phyloP scores from a whole-genome alignment of 2,329 filamentous ascomycete species.

The Penicillium rolfsii region DNA sequence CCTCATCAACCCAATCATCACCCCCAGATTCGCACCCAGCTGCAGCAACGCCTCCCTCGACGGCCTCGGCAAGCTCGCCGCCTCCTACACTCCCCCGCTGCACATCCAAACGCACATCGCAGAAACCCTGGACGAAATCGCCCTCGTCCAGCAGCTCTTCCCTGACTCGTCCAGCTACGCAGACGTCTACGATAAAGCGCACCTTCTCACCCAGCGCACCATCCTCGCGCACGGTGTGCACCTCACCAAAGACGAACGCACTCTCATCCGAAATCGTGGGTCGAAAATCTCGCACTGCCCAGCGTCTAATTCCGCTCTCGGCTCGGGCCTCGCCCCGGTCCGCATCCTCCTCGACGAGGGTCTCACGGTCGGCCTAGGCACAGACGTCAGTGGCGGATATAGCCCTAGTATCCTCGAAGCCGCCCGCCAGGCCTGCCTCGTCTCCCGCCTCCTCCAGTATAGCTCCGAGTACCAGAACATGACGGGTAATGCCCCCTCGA shows the following conservation, averaged over 20 bases:
- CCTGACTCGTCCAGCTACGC: slow-evolving; percentile 68
- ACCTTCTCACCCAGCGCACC: slow-evolving; percentile 70
- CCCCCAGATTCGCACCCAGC: slow-evolving; percentile 64
- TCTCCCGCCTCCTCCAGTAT: slow-evolving; percentile 67
- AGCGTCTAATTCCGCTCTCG: slow-evolving; percentile 75
- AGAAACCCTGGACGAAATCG: slow-evolving; percentile 76
- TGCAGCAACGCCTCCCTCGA: slow-evolving; percentile 60
- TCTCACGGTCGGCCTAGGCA: slow-evolving; percentile 81
- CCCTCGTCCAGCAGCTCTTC: slow-evolving; percentile 71
- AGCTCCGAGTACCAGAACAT: slow-evolving; percentile 44
- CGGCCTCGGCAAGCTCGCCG: slow-evolving; percentile 66
- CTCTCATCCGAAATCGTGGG: slow-evolving; percentile 62
- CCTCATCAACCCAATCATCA: slow-evolving; percentile 78
- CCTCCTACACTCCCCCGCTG: slow-evolving; percentile 62
- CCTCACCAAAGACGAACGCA: slow-evolving; percentile 67
- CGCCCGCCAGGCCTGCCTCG: slow-evolving; percentile 76
- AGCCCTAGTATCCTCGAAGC: slow-evolving; percentile 78
- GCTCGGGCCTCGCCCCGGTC: slow-evolving; percentile 76
- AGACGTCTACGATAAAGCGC: slow-evolving; percentile 74
- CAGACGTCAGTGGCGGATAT: slow-evolving; percentile 88
- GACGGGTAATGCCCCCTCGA: slow-evolving; percentile 31
- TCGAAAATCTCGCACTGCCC: slow-evolving; percentile 83
- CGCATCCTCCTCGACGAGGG: slow-evolving; percentile 73
- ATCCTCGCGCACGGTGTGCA: slow-evolving; percentile 87
- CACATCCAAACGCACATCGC: slow-evolving; percentile 83